Evolutionary conservation across 2,329 filamentous ascomycete species (phyloP).

Genomic region (Lecanoromycetidae sp.): DNA sequence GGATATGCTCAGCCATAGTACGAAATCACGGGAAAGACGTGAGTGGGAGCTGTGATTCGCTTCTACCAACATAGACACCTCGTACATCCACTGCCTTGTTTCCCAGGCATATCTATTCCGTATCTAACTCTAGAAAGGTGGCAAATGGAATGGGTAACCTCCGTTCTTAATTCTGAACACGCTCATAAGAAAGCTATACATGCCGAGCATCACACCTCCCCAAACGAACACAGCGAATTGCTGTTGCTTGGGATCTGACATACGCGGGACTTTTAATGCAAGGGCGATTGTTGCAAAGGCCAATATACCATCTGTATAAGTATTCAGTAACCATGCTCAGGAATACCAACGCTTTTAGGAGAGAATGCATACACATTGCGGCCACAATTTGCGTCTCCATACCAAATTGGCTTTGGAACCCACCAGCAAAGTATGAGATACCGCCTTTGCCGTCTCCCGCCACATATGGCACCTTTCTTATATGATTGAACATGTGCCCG

Average conservation of each 20-base stretch:
- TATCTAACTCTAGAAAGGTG: conserved; percentile 61
- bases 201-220: conserved; percentile 61
- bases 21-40: no score
- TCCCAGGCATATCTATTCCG: no score
- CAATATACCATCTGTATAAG: conserved; percentile 56
- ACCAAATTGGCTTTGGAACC: conserved; percentile 88
- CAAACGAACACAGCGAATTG: conserved; percentile 71
- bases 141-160: conserved; percentile 86
- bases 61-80: no score
- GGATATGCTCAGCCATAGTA: no score
- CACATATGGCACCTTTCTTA: conserved; percentile 89
- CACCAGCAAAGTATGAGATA: conserved; percentile 76
- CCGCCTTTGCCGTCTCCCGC: conserved; percentile 72
- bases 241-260: conserved; percentile 63
- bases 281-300: conserved; percentile 87
- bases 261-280: conserved; percentile 83
- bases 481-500: conserved; percentile 99
- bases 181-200: conserved; percentile 91
- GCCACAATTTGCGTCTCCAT: conserved; percentile 93
- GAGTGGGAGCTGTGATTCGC: no score
- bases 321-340: conserved; percentile 18
- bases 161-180: conserved; percentile 91
- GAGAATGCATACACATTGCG: conserved; percentile 65
- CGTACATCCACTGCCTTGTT: no score
- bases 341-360: not conserved